Conservation (phyloP, 1,284 basidiomycete species). For the Sparassis latifolia region DNA sequence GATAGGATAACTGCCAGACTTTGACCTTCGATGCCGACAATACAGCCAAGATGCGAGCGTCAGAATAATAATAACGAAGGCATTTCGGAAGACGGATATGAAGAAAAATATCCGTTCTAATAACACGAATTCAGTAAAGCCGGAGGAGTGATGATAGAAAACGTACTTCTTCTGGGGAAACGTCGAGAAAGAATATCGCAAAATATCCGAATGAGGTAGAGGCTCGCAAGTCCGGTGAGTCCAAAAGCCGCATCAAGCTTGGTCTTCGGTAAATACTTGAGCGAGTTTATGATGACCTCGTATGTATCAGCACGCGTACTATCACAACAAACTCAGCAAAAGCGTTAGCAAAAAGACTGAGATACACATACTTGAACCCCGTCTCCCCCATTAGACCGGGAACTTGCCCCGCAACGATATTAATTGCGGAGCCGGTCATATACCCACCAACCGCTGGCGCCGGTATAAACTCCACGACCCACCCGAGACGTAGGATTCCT, state of each 20-base stretch:
- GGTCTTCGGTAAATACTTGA: conserved; percentile 75
- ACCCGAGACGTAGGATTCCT: conserved; percentile 88
- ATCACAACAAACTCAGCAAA: conserved; percentile 2
- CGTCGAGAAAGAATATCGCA: conserved; percentile 56
- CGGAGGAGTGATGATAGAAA: conserved; percentile 8
- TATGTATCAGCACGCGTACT: conserved; percentile 85
- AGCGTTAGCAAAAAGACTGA: neutral
- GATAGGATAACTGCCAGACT: conserved; percentile 74
- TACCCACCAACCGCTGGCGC: conserved; percentile 89
- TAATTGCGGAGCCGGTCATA: conserved; percentile 89
- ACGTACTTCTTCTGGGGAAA: conserved; percentile 62
- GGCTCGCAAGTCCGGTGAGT: conserved; percentile 63
- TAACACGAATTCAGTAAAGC: neutral
- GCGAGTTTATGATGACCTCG: conserved; percentile 84
- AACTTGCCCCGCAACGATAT: conserved; percentile 80
- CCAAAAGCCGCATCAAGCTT: conserved; percentile 89
- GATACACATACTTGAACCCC: conserved; percentile 63
- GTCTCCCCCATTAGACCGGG: conserved; percentile 82
- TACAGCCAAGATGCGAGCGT: conserved; percentile 85
- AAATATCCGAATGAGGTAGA: conserved; percentile 72
- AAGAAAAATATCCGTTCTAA: conserved; percentile 86
- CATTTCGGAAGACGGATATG: conserved; percentile 78
- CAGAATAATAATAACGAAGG: conserved; percentile 79
- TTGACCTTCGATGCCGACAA: conserved; percentile 54
- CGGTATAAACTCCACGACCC: conserved; percentile 95